These are phyloP conservation scores for Dryadomyces quercus-mongolicae DNA, from an alignment of 2,329 filamentous ascomycete genomes.

Conservation along the genomic window DNA sequence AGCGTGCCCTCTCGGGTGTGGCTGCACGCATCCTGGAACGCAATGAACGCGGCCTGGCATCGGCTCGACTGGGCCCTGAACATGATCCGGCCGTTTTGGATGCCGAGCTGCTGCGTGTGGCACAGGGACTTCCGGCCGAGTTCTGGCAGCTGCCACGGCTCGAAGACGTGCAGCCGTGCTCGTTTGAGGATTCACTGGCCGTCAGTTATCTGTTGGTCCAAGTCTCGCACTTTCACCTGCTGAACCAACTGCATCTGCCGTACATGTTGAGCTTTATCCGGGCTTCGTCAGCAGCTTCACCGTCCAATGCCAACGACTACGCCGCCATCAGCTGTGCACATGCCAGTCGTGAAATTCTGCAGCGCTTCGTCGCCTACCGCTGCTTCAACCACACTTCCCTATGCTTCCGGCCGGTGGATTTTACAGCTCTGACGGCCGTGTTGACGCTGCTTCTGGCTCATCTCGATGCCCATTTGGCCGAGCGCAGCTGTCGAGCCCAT, in stretches of 20 bases:
- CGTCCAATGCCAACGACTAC: conserved; percentile 14
- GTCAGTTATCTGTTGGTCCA: conserved; percentile 13
- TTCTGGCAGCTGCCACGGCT: not conserved
- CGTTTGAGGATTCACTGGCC: not conserved
- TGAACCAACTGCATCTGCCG: conserved; percentile 27
- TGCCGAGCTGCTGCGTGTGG: not conserved
- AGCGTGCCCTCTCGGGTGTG: not conserved
- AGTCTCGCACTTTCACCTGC: conserved; percentile 24
- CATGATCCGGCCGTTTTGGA: not conserved
- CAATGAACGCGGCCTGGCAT: not conserved
- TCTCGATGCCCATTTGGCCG: conserved; percentile 15
- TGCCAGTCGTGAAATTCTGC: conserved; percentile 25
- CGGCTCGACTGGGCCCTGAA: not conserved
- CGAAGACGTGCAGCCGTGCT: not conserved
- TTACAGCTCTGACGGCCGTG: conserved; percentile 17
- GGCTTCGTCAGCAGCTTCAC: conserved; percentile 8
- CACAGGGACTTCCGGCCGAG: not conserved
- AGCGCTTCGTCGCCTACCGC: conserved; percentile 22
- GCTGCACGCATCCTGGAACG: conserved; percentile 3
- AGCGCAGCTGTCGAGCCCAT: not conserved
- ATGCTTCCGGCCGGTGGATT: conserved; percentile 23
- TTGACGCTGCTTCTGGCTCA: conserved; percentile 26
- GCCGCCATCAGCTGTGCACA: conserved; percentile 23
- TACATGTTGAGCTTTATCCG: conserved; percentile 18
- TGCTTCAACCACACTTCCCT: conserved; percentile 17